phyloP scores from a whole-genome alignment of 805 yeast genomes.

The Millerago galiae region DNA sequence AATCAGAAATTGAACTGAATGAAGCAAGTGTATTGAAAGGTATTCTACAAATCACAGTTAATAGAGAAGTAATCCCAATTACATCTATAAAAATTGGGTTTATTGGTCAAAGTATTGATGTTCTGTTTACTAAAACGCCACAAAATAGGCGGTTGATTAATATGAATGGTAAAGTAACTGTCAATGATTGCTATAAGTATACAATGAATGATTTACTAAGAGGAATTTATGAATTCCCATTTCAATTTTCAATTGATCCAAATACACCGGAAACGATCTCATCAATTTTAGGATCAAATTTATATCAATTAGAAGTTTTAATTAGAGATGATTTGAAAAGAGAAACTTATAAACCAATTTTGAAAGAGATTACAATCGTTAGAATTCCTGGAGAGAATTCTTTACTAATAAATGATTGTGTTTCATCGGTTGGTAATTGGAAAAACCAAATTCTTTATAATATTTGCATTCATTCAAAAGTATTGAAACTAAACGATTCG shows the following conservation, averaged over 20 bases:
- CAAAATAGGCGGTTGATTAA: conserved; percentile 2
- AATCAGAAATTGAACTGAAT: conserved; percentile 12
- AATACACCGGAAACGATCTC: conserved; percentile 15
- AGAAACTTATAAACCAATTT: neutral
- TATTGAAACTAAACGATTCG: conserved; percentile 10
- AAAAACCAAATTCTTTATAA: conserved; percentile 12
- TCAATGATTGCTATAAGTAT: conserved; percentile 14
- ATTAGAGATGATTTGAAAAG: neutral
- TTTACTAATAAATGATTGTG: conserved; percentile 7
- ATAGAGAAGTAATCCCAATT: conserved; percentile 4
- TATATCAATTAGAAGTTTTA: conserved; percentile 12
- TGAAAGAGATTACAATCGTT: conserved; percentile 6
- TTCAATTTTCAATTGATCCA: conserved; percentile 18
- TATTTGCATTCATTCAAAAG: conserved; percentile 12
- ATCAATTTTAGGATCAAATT: conserved; percentile 10
- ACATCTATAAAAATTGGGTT: conserved; percentile 11
- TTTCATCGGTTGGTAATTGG: conserved; percentile 15
- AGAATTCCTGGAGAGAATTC: conserved; percentile 16
- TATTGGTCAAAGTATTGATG: conserved; percentile 13
- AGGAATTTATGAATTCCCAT: conserved; percentile 19
- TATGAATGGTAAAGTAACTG: neutral
- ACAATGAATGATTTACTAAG: conserved; percentile 1
- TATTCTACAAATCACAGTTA: conserved; percentile 9
- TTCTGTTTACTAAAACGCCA: neutral
- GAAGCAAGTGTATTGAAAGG: conserved; percentile 12